phyloP scores from a whole-genome alignment of 352 stramenopile species.

The Phytophthora quininea region DNA sequence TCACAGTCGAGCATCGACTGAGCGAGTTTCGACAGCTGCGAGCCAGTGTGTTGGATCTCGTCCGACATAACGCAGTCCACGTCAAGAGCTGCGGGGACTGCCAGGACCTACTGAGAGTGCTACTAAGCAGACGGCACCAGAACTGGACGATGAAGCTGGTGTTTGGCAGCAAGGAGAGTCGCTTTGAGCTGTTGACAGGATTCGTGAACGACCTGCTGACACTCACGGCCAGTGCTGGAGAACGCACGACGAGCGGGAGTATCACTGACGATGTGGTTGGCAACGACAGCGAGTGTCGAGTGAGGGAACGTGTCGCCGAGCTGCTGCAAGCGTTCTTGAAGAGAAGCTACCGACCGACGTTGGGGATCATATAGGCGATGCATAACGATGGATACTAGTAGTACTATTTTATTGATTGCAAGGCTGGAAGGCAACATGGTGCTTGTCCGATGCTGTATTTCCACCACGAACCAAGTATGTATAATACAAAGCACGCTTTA shows the following conservation, averaged over 20 bases:
- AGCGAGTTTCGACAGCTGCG: constrained; percentile 35
- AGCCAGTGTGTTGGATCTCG: constrained; percentile 12
- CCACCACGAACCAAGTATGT: no score
- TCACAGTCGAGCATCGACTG: constrained; percentile 38
- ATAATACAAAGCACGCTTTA: neutral
- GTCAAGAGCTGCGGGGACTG: constrained; percentile 28
- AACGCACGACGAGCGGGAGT: constrained; percentile 7
- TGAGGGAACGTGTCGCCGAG: constrained; percentile 18
- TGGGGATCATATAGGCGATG: constrained; percentile 40
- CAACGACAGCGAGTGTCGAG: constrained; percentile 16
- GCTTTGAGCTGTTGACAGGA: constrained; percentile 30
- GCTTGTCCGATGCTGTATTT: no score
- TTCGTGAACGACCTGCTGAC: constrained; percentile 40
- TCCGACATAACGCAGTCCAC: constrained; percentile 8
- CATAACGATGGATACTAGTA: no score
- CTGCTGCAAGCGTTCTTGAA: constrained; percentile 37
- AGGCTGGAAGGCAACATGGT: neutral
- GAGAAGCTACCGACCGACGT: constrained; percentile 26
- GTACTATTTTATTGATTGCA: no score
- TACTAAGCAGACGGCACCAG: constrained; percentile 16
- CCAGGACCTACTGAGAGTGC: constrained; percentile 17
- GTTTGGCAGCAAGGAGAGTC: constrained; percentile 28
- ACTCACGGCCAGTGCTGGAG: constrained; percentile 14
- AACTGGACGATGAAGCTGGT: constrained; percentile 35
- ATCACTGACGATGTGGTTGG: constrained; percentile 8